phyloP scores from a whole-genome alignment of 257 asterid species.

The Jasminum sambac region DNA sequence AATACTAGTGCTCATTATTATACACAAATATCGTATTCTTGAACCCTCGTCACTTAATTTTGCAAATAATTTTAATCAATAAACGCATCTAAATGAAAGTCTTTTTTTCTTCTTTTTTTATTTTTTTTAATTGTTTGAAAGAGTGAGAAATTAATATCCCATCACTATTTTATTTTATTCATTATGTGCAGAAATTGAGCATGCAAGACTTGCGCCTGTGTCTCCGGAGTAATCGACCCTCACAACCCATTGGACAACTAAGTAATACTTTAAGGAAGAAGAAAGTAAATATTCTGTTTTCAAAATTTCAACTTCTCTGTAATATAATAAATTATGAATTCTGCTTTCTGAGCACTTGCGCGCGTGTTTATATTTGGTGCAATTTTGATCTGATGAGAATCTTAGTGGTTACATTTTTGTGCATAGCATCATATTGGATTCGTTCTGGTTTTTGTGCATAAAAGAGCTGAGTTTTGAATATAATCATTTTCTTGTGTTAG shows the following conservation, averaged over 20 bases:
- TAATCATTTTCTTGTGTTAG: background rate
- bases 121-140: background rate
- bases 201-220: conserved; percentile 35
- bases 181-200: conserved; percentile 14
- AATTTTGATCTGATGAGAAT: conserved; percentile 3
- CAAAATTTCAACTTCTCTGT: background rate
- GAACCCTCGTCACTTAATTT: too few species aligned
- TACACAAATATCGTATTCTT: too few species aligned
- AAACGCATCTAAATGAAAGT: too few species aligned
- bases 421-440: background rate
- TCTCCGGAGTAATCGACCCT: conserved; percentile 32
- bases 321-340: conserved; percentile 3
- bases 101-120: too few species aligned
- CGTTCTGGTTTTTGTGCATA: conserved; percentile 17
- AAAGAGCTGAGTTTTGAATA: background rate
- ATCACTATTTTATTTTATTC: background rate
- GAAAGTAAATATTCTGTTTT: background rate
- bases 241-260: conserved; percentile 17
- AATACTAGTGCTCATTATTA: too few species aligned
- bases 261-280: background rate
- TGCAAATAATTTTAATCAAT: too few species aligned
- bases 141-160: background rate
- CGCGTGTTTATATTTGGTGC: background rate
- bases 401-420: conserved; percentile 20
- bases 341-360: conserved; percentile 25